Conservation (phyloP, 257 asterid species). For the Solanum pennellii region DNA sequence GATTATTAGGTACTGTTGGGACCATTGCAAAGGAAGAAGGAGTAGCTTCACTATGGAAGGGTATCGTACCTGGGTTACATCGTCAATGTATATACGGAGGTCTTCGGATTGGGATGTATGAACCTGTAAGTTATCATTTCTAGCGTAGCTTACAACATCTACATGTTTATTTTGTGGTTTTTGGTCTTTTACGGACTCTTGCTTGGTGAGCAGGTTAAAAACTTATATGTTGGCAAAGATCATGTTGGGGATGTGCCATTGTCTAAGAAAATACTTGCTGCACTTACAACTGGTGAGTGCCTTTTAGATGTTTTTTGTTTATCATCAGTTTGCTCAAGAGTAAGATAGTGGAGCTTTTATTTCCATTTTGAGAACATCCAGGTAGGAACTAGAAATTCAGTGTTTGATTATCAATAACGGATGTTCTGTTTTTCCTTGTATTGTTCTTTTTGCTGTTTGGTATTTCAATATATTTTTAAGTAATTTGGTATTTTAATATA, state of each 20-base stretch:
- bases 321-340: background rate
- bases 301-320: background rate
- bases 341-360: background rate
- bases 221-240: conserved; percentile 80
- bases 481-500: background rate
- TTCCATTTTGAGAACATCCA: background rate
- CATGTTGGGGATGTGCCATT: conserved; percentile 95
- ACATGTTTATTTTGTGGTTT: background rate
- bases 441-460: background rate
- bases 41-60: conserved; percentile 75
- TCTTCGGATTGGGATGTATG: conserved; percentile 86
- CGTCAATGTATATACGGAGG: conserved; percentile 95
- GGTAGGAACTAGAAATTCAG: background rate
- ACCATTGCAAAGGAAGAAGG: conserved; percentile 98
- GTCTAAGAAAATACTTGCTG: conserved; percentile 87
- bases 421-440: background rate
- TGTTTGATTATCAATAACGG: background rate
- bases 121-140: conserved; percentile 50
- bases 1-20: conserved; percentile 89
- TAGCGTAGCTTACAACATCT: background rate
- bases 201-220: conserved; percentile 42
- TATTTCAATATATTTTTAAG: background rate
- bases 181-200: background rate
- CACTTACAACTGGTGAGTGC: conserved; percentile 81
- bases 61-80: conserved; percentile 93